Percentiles rank a stretch among this genome's conserved stretches.
These are phyloP conservation scores for Euphorbia celastroides DNA, from an alignment of 441 rosid genomes.

Conservation along the genomic window DNA sequence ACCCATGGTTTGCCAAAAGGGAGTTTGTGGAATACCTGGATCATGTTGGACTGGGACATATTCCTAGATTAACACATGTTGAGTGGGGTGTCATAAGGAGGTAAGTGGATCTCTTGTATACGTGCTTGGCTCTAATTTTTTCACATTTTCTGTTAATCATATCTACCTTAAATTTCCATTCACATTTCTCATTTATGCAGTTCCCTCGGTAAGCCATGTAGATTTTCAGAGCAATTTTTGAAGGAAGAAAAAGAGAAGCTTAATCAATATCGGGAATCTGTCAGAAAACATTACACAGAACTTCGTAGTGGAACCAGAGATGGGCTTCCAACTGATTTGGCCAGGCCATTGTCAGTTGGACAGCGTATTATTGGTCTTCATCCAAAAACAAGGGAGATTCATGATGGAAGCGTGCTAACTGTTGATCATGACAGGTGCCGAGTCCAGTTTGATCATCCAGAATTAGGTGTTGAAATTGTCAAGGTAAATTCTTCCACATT, in stretches of 20 bases:
- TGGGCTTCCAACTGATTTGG: slow-evolving; percentile 94
- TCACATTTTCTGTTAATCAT: slow-evolving; percentile 5
- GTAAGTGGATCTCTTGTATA: slow-evolving; percentile 29
- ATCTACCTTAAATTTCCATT: slow-evolving; percentile 15
- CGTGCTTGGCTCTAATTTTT: background rate
- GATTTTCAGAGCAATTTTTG: slow-evolving; percentile 85
- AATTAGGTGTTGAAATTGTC: slow-evolving; percentile 89
- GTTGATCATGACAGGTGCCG: slow-evolving; percentile 81
- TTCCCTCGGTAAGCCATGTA: slow-evolving; percentile 98
- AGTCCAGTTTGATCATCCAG: slow-evolving; percentile 79
- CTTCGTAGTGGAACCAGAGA: slow-evolving; percentile 77
- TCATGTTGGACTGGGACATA: slow-evolving; percentile 91
- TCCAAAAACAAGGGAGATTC: slow-evolving; percentile 84
- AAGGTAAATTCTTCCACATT: slow-evolving; percentile 43
- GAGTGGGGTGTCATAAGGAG: slow-evolving; percentile 99
- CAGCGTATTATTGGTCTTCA: slow-evolving; percentile 86
- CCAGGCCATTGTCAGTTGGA: slow-evolving; percentile 87
- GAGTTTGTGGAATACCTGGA: slow-evolving; percentile 81
- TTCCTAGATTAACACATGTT: slow-evolving; percentile 85
- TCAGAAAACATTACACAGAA: slow-evolving; percentile 78
- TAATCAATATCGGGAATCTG: slow-evolving; percentile 83
- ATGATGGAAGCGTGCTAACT: slow-evolving; percentile 87
- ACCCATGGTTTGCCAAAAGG: no score
- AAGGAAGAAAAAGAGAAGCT: slow-evolving; percentile 87
- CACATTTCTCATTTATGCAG: slow-evolving; percentile 38